Evolutionary conservation across 2,329 filamentous ascomycete genomes (phyloP).

Genomic region (Botrytis aclada): DNA sequence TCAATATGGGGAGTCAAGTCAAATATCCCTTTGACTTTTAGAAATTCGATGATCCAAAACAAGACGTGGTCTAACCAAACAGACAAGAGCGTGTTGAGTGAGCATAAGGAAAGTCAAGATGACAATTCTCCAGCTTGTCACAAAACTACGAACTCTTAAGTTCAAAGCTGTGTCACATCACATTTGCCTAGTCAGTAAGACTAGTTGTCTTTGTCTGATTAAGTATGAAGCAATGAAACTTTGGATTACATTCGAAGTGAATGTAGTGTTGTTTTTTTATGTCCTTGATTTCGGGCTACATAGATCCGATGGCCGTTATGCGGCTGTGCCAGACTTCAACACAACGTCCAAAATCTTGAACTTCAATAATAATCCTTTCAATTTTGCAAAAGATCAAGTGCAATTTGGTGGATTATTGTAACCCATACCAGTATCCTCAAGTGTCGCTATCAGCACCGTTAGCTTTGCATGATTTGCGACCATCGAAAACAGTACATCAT

Average conservation of each 20-base stretch:
- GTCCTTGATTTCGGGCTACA: background rate
- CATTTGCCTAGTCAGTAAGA: background rate
- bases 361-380: background rate
- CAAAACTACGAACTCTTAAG: background rate
- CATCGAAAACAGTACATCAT: background rate
- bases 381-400: background rate
- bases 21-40: no score
- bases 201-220: background rate
- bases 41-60: no score
- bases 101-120: no score
- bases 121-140: background rate
- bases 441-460: background rate
- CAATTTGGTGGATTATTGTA: background rate
- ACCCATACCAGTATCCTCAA: background rate
- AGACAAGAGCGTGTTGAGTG: no score
- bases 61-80: no score
- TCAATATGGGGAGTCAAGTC: no score
- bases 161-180: background rate
- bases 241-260: background rate
- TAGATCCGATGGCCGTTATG: background rate
- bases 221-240: background rate
- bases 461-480: background rate
- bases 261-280: background rate
- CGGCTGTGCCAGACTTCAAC: background rate
- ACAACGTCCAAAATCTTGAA: background rate